phyloP scores from a whole-genome alignment of 305 asterid species.

The Rubia tinctorum region DNA sequence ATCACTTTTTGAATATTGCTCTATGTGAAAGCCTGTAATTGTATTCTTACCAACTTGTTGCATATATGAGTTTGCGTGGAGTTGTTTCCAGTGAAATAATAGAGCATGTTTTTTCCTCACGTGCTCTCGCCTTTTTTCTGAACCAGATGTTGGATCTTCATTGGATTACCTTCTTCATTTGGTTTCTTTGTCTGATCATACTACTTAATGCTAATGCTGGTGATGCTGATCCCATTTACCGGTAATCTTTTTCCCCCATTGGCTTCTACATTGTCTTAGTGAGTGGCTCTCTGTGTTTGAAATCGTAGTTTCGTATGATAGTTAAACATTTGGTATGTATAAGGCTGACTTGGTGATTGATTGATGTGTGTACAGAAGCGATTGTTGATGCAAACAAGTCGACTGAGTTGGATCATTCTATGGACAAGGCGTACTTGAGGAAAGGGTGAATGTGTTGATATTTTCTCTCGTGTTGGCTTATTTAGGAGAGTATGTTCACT shows the following conservation, averaged over 20 bases:
- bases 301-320: background rate
- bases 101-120: no score
- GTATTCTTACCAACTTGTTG: background rate
- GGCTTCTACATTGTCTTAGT: no score
- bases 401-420: constrained; percentile 54
- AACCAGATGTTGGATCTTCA: constrained; percentile 24
- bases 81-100: no score
- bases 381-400: constrained; percentile 89
- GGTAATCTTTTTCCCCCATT: constrained; percentile 28
- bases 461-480: background rate
- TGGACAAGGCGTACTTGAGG: constrained; percentile 77
- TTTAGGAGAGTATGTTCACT: background rate
- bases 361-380: constrained; percentile 53
- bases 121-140: no score
- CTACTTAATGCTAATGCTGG: constrained; percentile 57
- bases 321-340: background rate
- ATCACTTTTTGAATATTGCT: background rate
- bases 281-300: background rate
- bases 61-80: background rate
- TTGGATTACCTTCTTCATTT: constrained; percentile 36
- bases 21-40: background rate
- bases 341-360: background rate
- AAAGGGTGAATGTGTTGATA: constrained; percentile 55
- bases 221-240: constrained; percentile 59
- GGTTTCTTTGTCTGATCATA: constrained; percentile 39